Percentiles rank a stretch among this genome's conserved stretches.
Conservation (phyloP, 768 basidiomycete species). For the Tricholomella constricta region DNA sequence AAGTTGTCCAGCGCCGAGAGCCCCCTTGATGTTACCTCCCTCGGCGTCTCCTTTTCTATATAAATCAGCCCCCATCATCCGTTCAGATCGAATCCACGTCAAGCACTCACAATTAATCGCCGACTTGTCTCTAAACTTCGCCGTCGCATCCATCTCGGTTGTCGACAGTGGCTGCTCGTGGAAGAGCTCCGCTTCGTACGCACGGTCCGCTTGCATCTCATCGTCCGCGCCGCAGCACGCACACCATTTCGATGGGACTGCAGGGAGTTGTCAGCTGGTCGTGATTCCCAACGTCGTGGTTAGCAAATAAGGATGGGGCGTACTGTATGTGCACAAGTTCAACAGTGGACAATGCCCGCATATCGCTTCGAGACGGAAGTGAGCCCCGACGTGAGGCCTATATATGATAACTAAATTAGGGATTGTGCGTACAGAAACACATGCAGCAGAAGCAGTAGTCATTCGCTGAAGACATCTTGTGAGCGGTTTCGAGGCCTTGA, state of each 20-base stretch:
- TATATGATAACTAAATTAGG: not conserved
- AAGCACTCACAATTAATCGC: conserved; percentile 16
- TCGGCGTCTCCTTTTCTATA: too few species aligned
- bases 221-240: not conserved
- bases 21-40: too few species aligned
- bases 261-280: not conserved
- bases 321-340: conserved; percentile 14
- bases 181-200: conserved; percentile 14
- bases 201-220: not conserved
- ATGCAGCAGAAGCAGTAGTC: conserved; percentile 13
- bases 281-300: too few species aligned
- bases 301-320: too few species aligned
- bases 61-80: not conserved
- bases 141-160: conserved; percentile 8
- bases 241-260: conserved; percentile 20
- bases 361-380: conserved; percentile 2
- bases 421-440: conserved; percentile 10
- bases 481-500: not conserved
- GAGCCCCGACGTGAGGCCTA: not conserved
- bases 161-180: conserved; percentile 10
- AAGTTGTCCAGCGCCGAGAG: too few species aligned
- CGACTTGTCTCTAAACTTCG: conserved; percentile 12
- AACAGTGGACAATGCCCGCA: conserved; percentile 8
- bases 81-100: too few species aligned
- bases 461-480: conserved; percentile 3